Evolutionary conservation across 2,329 filamentous ascomycete species (phyloP).

Genomic region (Alternaria conjuncta): DNA sequence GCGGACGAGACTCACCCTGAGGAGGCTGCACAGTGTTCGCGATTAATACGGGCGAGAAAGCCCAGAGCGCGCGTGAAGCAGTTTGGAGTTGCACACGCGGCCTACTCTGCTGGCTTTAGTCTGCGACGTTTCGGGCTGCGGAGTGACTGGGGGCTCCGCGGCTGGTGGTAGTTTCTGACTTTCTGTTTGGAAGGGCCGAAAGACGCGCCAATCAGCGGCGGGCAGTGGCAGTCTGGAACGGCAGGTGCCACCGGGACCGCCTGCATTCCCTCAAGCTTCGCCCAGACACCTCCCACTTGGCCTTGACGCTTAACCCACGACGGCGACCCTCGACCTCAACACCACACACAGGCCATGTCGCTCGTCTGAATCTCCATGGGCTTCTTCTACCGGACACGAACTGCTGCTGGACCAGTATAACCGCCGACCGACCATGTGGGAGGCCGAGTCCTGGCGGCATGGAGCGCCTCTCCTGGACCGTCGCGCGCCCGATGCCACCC

Average conservation of each 20-base stretch:
- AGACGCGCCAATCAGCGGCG: background rate
- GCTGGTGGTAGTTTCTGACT: background rate
- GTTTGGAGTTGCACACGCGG: background rate
- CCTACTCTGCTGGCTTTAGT: background rate
- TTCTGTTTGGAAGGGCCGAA: conserved; percentile 9
- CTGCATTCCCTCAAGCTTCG: conserved; percentile 17
- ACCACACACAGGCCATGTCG: conserved; percentile 21
- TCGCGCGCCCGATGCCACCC: conserved; percentile 35
- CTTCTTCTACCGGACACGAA: conserved; percentile 24
- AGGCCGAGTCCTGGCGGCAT: conserved; percentile 31
- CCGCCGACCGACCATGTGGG: conserved; percentile 38
- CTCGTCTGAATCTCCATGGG: conserved; percentile 38
- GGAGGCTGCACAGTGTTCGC: background rate
- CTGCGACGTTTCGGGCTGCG: conserved; percentile 11
- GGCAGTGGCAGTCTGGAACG: conserved; percentile 8
- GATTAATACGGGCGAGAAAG: background rate
- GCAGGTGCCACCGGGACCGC: conserved; percentile 20
- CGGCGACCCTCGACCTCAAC: conserved; percentile 13
- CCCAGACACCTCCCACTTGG: conserved; percentile 33
- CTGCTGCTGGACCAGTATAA: conserved; percentile 47
- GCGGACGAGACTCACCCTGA: background rate
- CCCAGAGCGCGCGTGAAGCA: background rate
- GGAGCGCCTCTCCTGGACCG: conserved; percentile 28
- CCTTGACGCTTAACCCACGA: conserved; percentile 30
- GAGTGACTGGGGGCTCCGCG: conserved; percentile 1